These are phyloP conservation scores for Coemansia pectinata DNA, from an alignment of 192 early-diverging fungal species.

Conservation along the genomic window DNA sequence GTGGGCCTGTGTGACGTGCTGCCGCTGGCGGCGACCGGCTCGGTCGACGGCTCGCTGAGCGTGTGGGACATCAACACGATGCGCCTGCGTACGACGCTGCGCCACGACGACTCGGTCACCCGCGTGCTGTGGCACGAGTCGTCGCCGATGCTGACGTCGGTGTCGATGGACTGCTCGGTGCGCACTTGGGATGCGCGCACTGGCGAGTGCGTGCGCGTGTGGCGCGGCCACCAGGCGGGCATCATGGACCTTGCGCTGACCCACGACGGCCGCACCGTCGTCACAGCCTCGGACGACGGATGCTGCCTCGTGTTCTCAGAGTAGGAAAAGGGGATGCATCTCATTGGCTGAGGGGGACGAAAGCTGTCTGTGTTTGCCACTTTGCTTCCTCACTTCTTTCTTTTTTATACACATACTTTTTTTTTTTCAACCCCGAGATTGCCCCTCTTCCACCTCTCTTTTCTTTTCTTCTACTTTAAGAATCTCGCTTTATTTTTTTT, in stretches of 20 bases:
- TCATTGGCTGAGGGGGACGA: not conserved
- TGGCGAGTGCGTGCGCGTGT: constrained; percentile 72
- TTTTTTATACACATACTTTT: not conserved
- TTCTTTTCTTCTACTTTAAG: not conserved
- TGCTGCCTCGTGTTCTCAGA: constrained; percentile 66
- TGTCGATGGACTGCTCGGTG: constrained; percentile 80
- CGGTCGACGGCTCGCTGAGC: constrained; percentile 83
- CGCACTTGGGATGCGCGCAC: constrained; percentile 91
- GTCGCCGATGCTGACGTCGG: constrained; percentile 69
- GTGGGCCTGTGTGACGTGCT: constrained; percentile 70
- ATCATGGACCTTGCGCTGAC: constrained; percentile 83
- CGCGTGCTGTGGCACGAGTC: constrained; percentile 68
- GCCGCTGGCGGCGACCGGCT: constrained; percentile 80
- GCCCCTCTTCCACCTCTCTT: not conserved
- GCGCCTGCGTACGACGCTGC: constrained; percentile 76
- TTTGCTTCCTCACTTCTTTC: not conserved
- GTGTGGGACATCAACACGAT: constrained; percentile 91
- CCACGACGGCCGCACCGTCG: constrained; percentile 66
- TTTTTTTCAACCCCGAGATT: constrained; percentile 1
- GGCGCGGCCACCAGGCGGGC: constrained; percentile 83
- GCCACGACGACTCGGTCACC: constrained; percentile 87
- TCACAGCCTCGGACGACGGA: constrained; percentile 87
- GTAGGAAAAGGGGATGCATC: constrained; percentile 1
- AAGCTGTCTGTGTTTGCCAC: not conserved
- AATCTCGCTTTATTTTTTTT: not conserved